These are phyloP conservation scores for Beta corolliflora DNA, from an alignment of 179 eudicot species.

Conservation along the genomic window DNA sequence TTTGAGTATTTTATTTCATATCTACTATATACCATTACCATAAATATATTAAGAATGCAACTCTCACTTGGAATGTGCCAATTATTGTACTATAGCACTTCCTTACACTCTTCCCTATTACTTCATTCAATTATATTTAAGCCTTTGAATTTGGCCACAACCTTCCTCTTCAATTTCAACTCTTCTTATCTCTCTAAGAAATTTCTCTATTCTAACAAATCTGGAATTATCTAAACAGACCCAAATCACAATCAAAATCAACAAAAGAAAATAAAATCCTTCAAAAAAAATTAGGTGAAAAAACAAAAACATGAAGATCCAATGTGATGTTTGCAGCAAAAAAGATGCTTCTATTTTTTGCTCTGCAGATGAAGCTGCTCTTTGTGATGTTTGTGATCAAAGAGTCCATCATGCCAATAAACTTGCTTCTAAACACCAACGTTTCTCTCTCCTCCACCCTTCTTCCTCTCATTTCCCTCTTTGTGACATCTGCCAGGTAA, in stretches of 20 bases:
- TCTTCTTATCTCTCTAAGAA: background rate
- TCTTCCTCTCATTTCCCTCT: constrained; percentile 49
- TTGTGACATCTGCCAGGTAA: constrained; percentile 82
- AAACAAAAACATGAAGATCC: constrained; percentile 63
- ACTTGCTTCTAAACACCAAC: constrained; percentile 77
- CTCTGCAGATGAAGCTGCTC: constrained; percentile 86
- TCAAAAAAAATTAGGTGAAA: background rate
- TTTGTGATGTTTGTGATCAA: constrained; percentile 77
- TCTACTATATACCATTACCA: background rate
- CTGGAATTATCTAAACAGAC: background rate
- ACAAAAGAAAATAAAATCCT: background rate
- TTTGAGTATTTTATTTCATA: constrained; percentile 6
- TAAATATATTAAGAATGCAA: background rate
- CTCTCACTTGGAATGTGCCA: constrained; percentile 10
- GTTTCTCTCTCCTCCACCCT: constrained; percentile 63
- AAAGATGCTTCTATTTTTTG: constrained; percentile 72
- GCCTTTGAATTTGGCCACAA: constrained; percentile 16
- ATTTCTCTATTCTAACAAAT: constrained; percentile 1
- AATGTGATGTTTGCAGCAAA: constrained; percentile 79
- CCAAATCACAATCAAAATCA: background rate
- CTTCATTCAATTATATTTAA: background rate
- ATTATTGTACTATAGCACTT: background rate
- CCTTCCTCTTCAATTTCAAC: background rate
- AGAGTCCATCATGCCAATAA: constrained; percentile 88
- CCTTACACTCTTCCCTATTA: constrained; percentile 20